A percentile compares a stretch with the other conserved stretches of the same genome.
phyloP scores from a whole-genome alignment of 306 rosid genomes.

The Sophora flavescens region DNA sequence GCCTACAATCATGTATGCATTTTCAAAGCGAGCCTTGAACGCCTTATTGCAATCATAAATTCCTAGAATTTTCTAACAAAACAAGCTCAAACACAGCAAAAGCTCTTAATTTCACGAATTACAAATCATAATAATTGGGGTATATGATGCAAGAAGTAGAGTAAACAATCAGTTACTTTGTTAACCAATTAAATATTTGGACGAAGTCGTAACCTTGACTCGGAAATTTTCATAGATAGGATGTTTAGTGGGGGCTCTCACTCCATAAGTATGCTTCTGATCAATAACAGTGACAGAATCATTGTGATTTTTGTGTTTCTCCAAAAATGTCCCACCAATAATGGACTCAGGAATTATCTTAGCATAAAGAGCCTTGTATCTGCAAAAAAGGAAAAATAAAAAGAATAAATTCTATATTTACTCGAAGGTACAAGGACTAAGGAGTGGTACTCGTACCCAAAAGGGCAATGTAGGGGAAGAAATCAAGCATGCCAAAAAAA shows the following conservation, averaged over 20 bases:
- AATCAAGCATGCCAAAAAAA: not conserved
- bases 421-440: not conserved
- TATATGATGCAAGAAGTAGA: conserved; percentile 14
- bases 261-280: conserved; percentile 68
- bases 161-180: conserved; percentile 7
- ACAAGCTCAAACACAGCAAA: not conserved
- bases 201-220: conserved; percentile 69
- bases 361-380: conserved; percentile 75
- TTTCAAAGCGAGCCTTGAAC: not conserved
- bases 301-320: conserved; percentile 66
- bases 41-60: not conserved
- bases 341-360: conserved; percentile 65
- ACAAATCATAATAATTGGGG: not conserved
- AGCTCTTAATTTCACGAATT: not conserved
- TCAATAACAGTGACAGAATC: conserved; percentile 86
- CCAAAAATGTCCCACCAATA: conserved; percentile 68
- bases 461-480: not conserved
- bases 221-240: conserved; percentile 93
- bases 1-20: not conserved
- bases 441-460: not conserved
- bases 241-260: conserved; percentile 76
- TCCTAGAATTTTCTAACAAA: not conserved
- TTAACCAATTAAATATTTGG: conserved; percentile 22
- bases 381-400: conserved; percentile 41
- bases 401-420: conserved; percentile 8